Evolutionary conservation across 1,139 yeast species (phyloP).

Genomic region (Casaregolazyma lundiana): DNA sequence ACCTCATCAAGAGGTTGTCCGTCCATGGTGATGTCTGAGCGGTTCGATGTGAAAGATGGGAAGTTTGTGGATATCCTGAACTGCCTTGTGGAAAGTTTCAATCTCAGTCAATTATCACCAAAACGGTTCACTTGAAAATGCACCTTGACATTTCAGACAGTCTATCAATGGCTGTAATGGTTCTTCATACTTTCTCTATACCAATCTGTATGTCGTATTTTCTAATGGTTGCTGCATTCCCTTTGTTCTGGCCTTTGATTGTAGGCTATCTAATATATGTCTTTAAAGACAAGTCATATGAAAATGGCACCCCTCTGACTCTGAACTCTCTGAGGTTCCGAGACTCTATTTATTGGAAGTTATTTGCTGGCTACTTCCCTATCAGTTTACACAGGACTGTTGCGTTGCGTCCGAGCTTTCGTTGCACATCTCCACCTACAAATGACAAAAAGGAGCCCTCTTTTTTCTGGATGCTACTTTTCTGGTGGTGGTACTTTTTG

Average conservation of each 20-base stretch:
- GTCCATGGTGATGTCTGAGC: neutral
- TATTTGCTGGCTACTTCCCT: constrained; percentile 78
- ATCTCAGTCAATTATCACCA: neutral
- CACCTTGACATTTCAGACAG: neutral
- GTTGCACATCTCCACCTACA: neutral
- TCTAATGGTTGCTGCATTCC: constrained; percentile 58
- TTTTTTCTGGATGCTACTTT: constrained; percentile 21
- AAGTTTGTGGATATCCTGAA: neutral
- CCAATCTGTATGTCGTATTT: constrained; percentile 55
- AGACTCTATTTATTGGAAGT: constrained; percentile 59
- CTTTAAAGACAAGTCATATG: constrained; percentile 56
- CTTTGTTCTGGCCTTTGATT: constrained; percentile 63
- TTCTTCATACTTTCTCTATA: constrained; percentile 73
- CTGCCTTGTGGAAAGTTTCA: no score
- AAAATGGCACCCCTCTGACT: constrained; percentile 62
- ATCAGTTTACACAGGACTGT: constrained; percentile 65
- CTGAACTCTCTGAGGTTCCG: constrained; percentile 58
- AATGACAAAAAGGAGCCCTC: constrained; percentile 12
- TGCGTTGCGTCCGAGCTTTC: constrained; percentile 71
- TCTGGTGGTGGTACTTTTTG: constrained; percentile 27
- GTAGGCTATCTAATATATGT: constrained; percentile 48
- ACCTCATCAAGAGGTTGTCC: constrained; percentile 60
- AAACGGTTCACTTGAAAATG: neutral
- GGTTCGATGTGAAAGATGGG: neutral
- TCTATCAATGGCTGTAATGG: constrained; percentile 40